Evolutionary conservation across 2,329 filamentous ascomycete genomes (phyloP).

Genomic region (Beauveria sp.): DNA sequence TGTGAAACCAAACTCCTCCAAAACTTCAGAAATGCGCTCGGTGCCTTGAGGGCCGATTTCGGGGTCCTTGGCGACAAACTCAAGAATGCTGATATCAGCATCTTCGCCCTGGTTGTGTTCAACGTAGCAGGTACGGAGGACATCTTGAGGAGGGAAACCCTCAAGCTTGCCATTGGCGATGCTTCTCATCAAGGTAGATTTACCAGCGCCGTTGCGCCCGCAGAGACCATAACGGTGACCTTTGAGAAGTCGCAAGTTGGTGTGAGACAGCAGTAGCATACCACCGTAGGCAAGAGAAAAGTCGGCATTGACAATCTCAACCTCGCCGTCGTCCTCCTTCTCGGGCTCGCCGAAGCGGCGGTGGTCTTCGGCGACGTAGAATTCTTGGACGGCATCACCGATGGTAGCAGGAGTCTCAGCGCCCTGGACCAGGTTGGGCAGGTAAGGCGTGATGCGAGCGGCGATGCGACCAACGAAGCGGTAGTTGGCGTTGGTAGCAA

Average conservation of each 20-base stretch:
- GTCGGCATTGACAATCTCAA: constrained; percentile 94
- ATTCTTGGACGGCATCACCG: constrained; percentile 64
- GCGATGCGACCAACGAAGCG: constrained; percentile 69
- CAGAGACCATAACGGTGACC: constrained; percentile 96
- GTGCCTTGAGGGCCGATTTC: constrained; percentile 70
- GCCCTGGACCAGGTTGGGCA: constrained; percentile 60
- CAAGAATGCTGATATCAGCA: constrained; percentile 89
- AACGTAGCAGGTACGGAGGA: constrained; percentile 92
- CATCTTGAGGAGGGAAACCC: constrained; percentile 88
- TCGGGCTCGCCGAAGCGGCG: constrained; percentile 78
- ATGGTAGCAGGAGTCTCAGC: constrained; percentile 54
- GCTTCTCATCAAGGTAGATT: constrained; percentile 97
- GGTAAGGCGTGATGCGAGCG: constrained; percentile 63
- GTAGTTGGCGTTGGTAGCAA: constrained; percentile 80
- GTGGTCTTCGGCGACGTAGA: constrained; percentile 77
- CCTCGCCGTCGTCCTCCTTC: constrained; percentile 84
- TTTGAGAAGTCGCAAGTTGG: constrained; percentile 88
- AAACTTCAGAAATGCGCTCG: constrained; percentile 74
- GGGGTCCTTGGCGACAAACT: constrained; percentile 86
- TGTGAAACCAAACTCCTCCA: constrained; percentile 91
- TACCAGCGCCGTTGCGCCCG: constrained; percentile 93
- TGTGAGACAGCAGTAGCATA: constrained; percentile 94
- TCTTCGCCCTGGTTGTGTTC: constrained; percentile 99
- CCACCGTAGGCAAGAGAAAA: constrained; percentile 97
- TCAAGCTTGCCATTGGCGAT: constrained; percentile 95